Base-by-base conservation (phyloP, 2,329 filamentous ascomycete genomes). In the Keithomyces neogunnii region DNA sequence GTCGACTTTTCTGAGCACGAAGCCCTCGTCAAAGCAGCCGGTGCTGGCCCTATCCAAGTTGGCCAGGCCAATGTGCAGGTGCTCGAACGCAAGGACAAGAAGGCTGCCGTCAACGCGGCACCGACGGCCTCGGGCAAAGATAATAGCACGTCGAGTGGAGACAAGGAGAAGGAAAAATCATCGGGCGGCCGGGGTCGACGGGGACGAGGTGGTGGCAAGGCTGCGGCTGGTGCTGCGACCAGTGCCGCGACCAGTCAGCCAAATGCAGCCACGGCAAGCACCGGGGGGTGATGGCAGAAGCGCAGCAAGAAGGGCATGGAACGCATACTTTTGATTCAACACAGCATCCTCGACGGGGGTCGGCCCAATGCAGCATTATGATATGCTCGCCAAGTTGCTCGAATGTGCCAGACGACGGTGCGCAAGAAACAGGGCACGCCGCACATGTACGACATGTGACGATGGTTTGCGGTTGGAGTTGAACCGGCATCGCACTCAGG, bases 41-140 rank as follows among this genome's bases (percentile, higher is more conserved):
- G 82, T 13, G 88, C 87, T 10, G 95, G 89, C 62, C 89, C 88
- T 0, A 78, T 96, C 32, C 73, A 85, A 26, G 85, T 97, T 9
- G 91, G 86, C 0, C 87, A 95, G 64, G 90, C 88, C 5, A 85
- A 85, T 8, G 89, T 97, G 2, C 88, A 95, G 57, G 87, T 97
- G 1, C 72, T 95, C 29, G 91, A 96, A 69, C 80, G 86, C 47
- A 89, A 88, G 65, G 85, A 88, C 45, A 75, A 75, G 62, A 74
- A 73, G 55, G 63, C 67, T 9, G 55, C 61, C 4, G 57, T 57
- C 35, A 19, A 5, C 26, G 40, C 51, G 8, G 49, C 40, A 28
- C 28, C 47, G 63, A 38, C 29, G 47, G 44, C 28, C 48, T 43
- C 45, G 43, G 39, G 28, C 43, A 57, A 43, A 54, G 57, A 48